phyloP scores from a whole-genome alignment of 2,329 filamentous ascomycete genomes.

The Furcasterigmium sp. region DNA sequence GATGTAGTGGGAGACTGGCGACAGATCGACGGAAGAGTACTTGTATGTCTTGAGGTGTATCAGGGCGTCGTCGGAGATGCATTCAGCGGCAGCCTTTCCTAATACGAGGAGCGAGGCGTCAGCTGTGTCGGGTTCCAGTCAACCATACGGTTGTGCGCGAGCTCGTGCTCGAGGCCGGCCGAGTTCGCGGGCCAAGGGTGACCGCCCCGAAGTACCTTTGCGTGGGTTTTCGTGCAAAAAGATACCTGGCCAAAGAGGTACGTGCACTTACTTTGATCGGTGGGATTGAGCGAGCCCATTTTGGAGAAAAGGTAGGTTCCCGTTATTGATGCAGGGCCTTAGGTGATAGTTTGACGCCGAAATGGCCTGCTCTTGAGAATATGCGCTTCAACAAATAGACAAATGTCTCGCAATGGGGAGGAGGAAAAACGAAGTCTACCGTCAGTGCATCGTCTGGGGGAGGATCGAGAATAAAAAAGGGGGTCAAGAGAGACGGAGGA shows the following conservation, averaged over 20 bases:
- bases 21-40: conserved; percentile 96
- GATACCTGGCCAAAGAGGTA: not conserved
- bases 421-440: too few relatives aligned
- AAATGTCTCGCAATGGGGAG: not conserved
- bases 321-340: too few relatives aligned
- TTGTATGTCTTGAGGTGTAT: conserved; percentile 93
- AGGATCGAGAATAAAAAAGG: not conserved
- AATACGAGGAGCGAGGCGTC: not conserved
- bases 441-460: too few relatives aligned
- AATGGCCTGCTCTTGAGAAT: too few relatives aligned
- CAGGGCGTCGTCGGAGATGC: conserved; percentile 85
- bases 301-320: not conserved
- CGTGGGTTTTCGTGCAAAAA: not conserved
- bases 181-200: not conserved
- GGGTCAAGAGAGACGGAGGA: not conserved
- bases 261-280: not conserved
- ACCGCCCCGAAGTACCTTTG: not conserved
- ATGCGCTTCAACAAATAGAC: too few relatives aligned
- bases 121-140: not conserved
- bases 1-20: conserved; percentile 87
- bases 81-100: conserved; percentile 57
- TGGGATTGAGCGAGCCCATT: not conserved
- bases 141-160: too few relatives aligned
- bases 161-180: conserved; percentile 1
- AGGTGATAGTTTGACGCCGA: too few relatives aligned